Conservation (phyloP, 768 basidiomycete species). For the Naganishia onofrii region DNA sequence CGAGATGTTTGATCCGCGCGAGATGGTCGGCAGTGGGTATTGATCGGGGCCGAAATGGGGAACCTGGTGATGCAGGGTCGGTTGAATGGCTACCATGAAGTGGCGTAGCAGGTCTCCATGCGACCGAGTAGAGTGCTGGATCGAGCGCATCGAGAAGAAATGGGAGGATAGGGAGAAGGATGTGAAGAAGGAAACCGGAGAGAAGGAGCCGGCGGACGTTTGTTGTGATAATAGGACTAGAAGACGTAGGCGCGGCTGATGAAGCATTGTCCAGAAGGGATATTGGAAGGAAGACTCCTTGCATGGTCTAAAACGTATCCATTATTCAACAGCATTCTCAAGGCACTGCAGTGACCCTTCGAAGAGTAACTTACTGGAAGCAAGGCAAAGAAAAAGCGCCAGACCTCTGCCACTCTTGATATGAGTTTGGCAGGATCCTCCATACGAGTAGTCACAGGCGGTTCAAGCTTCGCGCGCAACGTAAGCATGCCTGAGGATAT, state of each 20-base stretch:
- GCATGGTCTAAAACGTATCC: conserved; percentile 42
- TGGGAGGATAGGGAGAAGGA: conserved; percentile 47
- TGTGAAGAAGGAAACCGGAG: conserved; percentile 48
- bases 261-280: conserved; percentile 15
- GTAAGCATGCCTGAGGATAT: conserved; percentile 88
- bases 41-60: conserved; percentile 19
- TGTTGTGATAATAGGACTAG: conserved; percentile 33
- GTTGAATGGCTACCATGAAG: neutral
- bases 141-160: conserved; percentile 35
- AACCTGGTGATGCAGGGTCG: neutral
- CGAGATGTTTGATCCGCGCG: conserved; percentile 45
- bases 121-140: conserved; percentile 2
- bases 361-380: conserved; percentile 24
- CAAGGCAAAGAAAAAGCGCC: conserved; percentile 86
- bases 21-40: conserved; percentile 40
- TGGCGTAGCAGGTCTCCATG: neutral
- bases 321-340: neutral
- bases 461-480: conserved; percentile 75
- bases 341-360: neutral
- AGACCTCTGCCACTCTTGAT: conserved; percentile 74
- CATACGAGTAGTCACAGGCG: conserved; percentile 48
- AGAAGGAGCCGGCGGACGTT: conserved; percentile 45
- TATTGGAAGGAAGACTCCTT: conserved; percentile 50
- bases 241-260: conserved; percentile 31
- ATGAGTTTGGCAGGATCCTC: conserved; percentile 62